Conservation (phyloP, 306 rosid genomes). For the Sindora glabra region DNA sequence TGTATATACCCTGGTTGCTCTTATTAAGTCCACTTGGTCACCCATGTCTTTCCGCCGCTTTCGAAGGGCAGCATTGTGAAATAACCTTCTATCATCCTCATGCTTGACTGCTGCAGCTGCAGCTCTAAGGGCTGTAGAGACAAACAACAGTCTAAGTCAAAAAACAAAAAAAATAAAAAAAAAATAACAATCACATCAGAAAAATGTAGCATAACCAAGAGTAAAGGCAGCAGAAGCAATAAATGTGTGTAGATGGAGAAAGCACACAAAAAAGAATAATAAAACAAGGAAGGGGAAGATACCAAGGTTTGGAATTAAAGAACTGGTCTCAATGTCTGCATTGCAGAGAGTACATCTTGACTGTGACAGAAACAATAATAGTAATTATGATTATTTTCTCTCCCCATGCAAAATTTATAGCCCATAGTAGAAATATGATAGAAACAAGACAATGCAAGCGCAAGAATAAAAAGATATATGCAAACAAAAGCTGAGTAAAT, state of each 20-base stretch:
- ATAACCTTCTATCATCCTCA: slow-evolving; percentile 87
- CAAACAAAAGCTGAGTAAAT: background rate
- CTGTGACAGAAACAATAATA: slow-evolving; percentile 58
- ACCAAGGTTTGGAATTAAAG: slow-evolving; percentile 86
- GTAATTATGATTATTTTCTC: slow-evolving; percentile 38
- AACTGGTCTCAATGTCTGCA: slow-evolving; percentile 62
- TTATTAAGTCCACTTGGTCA: slow-evolving; percentile 72
- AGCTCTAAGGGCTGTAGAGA: slow-evolving; percentile 76
- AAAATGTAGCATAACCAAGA: background rate
- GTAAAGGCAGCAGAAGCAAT: background rate
- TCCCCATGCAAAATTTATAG: slow-evolving; percentile 25
- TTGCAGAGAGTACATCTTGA: slow-evolving; percentile 85
- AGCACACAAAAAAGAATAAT: background rate
- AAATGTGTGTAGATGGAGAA: slow-evolving; percentile 1
- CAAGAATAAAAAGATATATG: slow-evolving; percentile 16
- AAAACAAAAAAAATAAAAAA: background rate
- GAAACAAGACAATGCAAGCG: slow-evolving; percentile 20
- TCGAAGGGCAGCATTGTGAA: slow-evolving; percentile 82
- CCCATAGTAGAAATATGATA: slow-evolving; percentile 20
- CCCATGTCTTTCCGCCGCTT: slow-evolving; percentile 93
- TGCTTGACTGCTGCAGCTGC: slow-evolving; percentile 92
- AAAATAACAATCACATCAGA: background rate
- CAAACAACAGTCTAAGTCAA: slow-evolving; percentile 22
- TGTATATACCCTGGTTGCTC: slow-evolving; percentile 67
- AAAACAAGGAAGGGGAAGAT: slow-evolving; percentile 15